Conservation (phyloP, 345 rosid genomes). For the Excoecaria cochinchinensis region DNA sequence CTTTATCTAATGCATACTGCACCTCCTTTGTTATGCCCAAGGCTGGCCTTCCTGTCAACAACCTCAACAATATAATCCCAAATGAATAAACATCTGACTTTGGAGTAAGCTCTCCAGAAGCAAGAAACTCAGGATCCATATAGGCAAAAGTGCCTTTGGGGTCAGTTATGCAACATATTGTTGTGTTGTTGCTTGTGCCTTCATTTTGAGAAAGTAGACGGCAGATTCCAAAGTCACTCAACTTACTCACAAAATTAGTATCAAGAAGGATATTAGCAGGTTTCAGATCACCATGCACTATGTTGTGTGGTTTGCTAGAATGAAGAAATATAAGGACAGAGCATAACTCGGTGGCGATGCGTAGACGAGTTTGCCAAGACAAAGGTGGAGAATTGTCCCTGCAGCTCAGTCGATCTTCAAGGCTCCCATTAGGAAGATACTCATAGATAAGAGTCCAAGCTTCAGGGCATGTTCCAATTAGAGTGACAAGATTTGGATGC, state of each 20-base stretch:
- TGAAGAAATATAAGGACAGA: constrained; percentile 86
- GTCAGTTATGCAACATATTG: constrained; percentile 46
- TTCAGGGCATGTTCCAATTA: constrained; percentile 89
- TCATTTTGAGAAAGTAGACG: constrained; percentile 39
- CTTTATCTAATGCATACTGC: constrained; percentile 56
- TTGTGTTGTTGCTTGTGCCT: constrained; percentile 33
- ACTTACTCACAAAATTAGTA: constrained; percentile 68
- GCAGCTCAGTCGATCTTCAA: constrained; percentile 87
- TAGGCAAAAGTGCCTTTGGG: constrained; percentile 72
- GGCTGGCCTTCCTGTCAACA: constrained; percentile 74
- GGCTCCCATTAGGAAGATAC: constrained; percentile 86
- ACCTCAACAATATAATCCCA: constrained; percentile 67
- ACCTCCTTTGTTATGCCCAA: constrained; percentile 67
- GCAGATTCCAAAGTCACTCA: constrained; percentile 83
- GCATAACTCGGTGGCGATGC: constrained; percentile 79
- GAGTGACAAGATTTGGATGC: constrained; percentile 86
- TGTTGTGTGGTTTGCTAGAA: constrained; percentile 69
- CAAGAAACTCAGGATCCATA: constrained; percentile 77
- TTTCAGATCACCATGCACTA: constrained; percentile 87
- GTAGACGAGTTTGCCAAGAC: constrained; percentile 84
- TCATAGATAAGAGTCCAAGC: constrained; percentile 79
- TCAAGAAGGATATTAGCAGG: constrained; percentile 87
- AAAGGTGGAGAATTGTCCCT: constrained; percentile 70
- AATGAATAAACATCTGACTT: constrained; percentile 88
- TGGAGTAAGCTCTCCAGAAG: constrained; percentile 73